Base-by-base conservation (phyloP, 768 basidiomycete species). In the Suillus variegatus region DNA sequence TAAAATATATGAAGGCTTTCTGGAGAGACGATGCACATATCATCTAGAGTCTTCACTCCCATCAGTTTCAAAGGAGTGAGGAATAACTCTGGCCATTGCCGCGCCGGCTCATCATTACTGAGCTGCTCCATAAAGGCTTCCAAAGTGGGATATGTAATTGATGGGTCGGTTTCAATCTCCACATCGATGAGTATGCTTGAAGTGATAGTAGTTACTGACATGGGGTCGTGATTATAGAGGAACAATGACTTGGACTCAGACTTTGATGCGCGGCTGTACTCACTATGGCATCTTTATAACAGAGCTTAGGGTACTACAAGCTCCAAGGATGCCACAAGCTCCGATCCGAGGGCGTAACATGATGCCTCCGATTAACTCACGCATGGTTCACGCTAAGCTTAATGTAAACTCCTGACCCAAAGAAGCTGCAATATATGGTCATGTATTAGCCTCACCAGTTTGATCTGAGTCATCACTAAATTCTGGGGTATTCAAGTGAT, bases 21-120 rank as follows among this genome's bases (percentile, higher is more conserved):
- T 44, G 5, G 61, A 52, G 65, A 62, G 10, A 65, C 51, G 13
- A 65, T 55, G 32, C 47, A 38, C 61, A 62, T 43, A 25, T 65
- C 61, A 20, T 65, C 65, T 0, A 65, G 49, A 12, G n/a, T 28
- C 38, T n/a, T 38, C 52, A 32, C 61, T 60, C 65, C 65, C 61
- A 46, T 62, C 3, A 13, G n/a, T n/a, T 40, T 22, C 18, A 65
- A 54, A 22, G 65, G 65, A 2, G 28, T 8, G 13, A 61, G 46
- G 43, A 65, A 62, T 35, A 25, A 36, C 3, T 36, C 14, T 9
- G 16, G n/a, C 65, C 65, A 65, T 25, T 36, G 49, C 10, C 44
- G 20, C 9, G 10, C 40, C 1, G 60, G 65, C 46, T 65, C 51
- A 3, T 67, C 43, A n/a, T 32, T 56, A 4, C 63, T 32, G 10